These are phyloP conservation scores for Hortaea sp. DNA, from an alignment of 2,329 filamentous ascomycete genomes.

Conservation along the genomic window DNA sequence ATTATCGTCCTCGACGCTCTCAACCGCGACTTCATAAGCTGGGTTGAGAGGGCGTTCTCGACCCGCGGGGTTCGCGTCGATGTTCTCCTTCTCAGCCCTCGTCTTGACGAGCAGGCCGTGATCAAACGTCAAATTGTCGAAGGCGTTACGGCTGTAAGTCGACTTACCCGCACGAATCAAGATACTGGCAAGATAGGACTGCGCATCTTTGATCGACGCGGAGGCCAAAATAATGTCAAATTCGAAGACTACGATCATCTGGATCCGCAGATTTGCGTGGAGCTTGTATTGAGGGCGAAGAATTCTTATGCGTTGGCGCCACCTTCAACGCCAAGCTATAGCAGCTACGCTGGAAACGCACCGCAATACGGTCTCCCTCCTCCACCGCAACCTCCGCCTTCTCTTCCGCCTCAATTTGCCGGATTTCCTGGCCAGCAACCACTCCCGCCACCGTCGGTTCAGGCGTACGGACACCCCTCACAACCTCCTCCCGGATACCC, in stretches of 20 bases:
- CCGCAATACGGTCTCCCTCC: conserved; percentile 18
- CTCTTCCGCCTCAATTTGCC: too few relatives aligned
- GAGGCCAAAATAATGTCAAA: conserved; percentile 62
- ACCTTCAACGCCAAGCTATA: conserved; percentile 16
- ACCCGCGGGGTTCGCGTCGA: conserved; percentile 63
- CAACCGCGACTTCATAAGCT: conserved; percentile 68
- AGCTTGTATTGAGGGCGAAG: conserved; percentile 68
- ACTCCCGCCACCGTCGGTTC: conserved; percentile 12
- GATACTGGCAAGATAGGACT: conserved; percentile 63
- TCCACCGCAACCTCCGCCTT: conserved; percentile 6
- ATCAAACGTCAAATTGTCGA: conserved; percentile 78
- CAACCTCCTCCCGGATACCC: conserved; percentile 3
- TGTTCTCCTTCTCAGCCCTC: conserved; percentile 67
- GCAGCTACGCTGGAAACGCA: conserved; percentile 12
- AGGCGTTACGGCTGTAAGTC: conserved; percentile 71
- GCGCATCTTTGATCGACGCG: conserved; percentile 74
- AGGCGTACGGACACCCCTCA: conserved; percentile 4
- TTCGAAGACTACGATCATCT: conserved; percentile 84
- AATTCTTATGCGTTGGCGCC: conserved; percentile 29
- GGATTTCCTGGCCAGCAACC: conserved; percentile 20
- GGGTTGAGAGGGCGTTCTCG: conserved; percentile 69
- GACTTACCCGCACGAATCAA: conserved; percentile 61
- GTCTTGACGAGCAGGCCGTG: conserved; percentile 67
- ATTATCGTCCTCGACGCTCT: conserved; percentile 73
- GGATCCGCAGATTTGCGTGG: conserved; percentile 66